Percentiles rank a stretch among this genome's conserved stretches.
phyloP scores from a whole-genome alignment of 1,139 yeast species.

The Protomyces inundatus region DNA sequence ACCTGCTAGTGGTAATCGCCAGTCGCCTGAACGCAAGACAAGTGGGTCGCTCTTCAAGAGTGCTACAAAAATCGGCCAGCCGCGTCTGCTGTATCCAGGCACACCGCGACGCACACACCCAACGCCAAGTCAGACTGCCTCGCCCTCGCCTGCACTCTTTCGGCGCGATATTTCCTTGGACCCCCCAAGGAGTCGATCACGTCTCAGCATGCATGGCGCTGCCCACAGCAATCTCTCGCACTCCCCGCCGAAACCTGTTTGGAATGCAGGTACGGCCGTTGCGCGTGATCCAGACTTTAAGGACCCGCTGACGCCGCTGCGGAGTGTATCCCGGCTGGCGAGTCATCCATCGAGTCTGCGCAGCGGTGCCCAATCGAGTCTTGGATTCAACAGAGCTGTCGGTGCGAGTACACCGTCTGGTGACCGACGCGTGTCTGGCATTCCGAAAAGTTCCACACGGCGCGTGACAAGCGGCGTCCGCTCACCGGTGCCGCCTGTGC shows the following conservation, averaged over 20 bases:
- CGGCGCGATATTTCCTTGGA: conserved; percentile 16
- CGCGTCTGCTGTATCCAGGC: not conserved
- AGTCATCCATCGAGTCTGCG: not conserved
- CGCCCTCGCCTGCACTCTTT: conserved; percentile 2
- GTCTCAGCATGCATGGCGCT: conserved; percentile 1
- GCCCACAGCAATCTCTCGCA: not conserved
- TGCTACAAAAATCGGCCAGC: not conserved
- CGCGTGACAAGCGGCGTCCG: not conserved
- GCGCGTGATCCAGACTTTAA: not conserved
- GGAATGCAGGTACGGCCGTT: conserved; percentile 18
- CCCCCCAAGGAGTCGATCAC: conserved; percentile 22
- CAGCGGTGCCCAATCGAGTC: not conserved
- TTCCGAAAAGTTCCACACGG: not conserved
- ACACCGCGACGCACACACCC: not conserved
- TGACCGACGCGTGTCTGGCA: not conserved
- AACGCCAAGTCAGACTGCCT: not conserved
- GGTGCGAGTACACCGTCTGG: not conserved
- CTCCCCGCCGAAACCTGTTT: conserved; percentile 2
- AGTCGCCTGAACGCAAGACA: not conserved
- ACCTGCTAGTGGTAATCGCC: not conserved
- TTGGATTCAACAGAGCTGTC: not conserved
- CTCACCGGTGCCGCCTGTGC: not conserved
- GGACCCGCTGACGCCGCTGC: not conserved
- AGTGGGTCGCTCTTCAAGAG: not conserved
- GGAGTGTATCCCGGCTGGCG: not conserved